Percentiles rank a stretch among this genome's conserved stretches.
Evolutionary conservation across 2,329 filamentous ascomycete genomes (phyloP).

Genomic region (Exophiala phaeomuriformis): DNA sequence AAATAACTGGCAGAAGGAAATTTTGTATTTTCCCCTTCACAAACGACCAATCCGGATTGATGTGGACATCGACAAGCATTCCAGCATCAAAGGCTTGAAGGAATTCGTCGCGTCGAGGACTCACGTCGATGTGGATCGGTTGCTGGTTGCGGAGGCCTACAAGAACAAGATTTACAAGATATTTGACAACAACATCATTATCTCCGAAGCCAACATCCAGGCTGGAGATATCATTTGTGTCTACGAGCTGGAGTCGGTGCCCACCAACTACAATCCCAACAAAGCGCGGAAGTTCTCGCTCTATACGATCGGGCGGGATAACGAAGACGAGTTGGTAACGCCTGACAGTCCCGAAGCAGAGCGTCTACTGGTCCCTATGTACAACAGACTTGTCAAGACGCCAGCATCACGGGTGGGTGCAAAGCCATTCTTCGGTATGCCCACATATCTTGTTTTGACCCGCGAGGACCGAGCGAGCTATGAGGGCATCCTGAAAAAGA

Average conservation of each 20-base stretch:
- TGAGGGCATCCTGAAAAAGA: slow-evolving; percentile 69
- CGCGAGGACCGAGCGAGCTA: slow-evolving; percentile 63
- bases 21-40: slow-evolving; percentile 72
- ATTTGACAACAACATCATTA: slow-evolving; percentile 61
- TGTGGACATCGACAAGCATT: slow-evolving; percentile 66
- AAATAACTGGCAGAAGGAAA: slow-evolving; percentile 65
- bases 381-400: slow-evolving; percentile 35
- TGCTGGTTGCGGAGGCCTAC: slow-evolving; percentile 80
- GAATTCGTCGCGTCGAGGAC: slow-evolving; percentile 51
- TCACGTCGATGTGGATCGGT: slow-evolving; percentile 44
- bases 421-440: slow-evolving; percentile 36
- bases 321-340: slow-evolving; percentile 36
- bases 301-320: slow-evolving; percentile 29
- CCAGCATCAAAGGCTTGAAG: slow-evolving; percentile 49
- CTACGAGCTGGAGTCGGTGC: slow-evolving; percentile 69
- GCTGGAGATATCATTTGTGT: slow-evolving; percentile 57
- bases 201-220: slow-evolving; percentile 64
- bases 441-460: slow-evolving; percentile 63
- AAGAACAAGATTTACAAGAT: slow-evolving; percentile 79
- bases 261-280: slow-evolving; percentile 65
- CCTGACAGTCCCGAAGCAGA: slow-evolving; percentile 41
- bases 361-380: slow-evolving; percentile 43
- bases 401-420: slow-evolving; percentile 26
- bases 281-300: slow-evolving; percentile 44
- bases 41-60: slow-evolving; percentile 63